Evolutionary conservation across 2,329 filamentous ascomycete genomes (phyloP), one percentile per base, ranked within the genome.

Genomic region (Boeremia exigua): DNA sequence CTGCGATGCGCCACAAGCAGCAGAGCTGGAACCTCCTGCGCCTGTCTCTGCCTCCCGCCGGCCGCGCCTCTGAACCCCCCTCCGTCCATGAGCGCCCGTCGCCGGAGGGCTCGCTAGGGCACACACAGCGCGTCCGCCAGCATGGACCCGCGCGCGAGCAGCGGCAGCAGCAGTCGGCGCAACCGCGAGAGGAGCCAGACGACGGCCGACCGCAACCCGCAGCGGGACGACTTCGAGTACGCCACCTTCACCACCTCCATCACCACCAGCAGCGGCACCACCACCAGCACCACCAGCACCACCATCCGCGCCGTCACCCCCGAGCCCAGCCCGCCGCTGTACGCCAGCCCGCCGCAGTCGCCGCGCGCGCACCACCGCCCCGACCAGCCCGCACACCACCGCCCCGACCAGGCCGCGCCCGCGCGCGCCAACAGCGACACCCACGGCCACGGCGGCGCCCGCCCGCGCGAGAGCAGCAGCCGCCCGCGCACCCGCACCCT

Each of bases 291-390:
- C 43, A 65, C 68, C 25, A 49, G 58, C 14, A 58, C 54, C 45
- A 69, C 83, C 40, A 84, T 88, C 67, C 85, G 88, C 60, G 79
- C 87, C 53, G 86, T 90, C 61, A 90, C 88, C 59, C 87, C 88
- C 62, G 88, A 91, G 19, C 19, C 38, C 66, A 63, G 5, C 59
- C 66, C 49, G 52, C 58, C 37, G 59, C 56, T 30, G 28, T 53
- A 53, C 44, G 45, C 59, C 33, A 72, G 68, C 4, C 72, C 73
- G 49, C 72, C 68, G 48, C 66, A 67, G 40, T 72, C 67, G 25
- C 72, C 72, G 45, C 67, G 64, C 60, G 66, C 68, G 25, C 62
- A 60, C 57, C 25, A 32, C 44, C 28, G 48, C 48, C 52, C 67
- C 65, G 49, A 30, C 66, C 70, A 32, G 59, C 53, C 57, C 67